Evolutionary conservation across 2,329 filamentous ascomycete genomes (phyloP).

Genomic region (Clonostachys sp.): DNA sequence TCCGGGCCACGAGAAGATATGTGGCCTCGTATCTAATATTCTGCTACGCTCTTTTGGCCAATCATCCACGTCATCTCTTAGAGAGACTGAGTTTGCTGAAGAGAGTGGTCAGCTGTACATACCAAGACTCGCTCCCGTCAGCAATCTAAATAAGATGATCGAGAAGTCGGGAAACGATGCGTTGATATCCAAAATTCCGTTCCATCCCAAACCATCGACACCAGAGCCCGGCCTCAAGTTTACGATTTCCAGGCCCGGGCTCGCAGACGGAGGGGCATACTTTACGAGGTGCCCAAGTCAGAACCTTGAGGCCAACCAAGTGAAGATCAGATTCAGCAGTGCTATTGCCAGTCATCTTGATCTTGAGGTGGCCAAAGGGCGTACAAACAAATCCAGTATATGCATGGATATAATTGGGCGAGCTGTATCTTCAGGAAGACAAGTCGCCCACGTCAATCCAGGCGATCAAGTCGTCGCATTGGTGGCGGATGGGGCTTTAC

Average conservation of each 20-base stretch:
- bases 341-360: constrained; percentile 29
- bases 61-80: constrained; percentile 5
- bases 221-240: constrained; percentile 10
- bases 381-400: constrained; percentile 18
- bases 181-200: constrained; percentile 7
- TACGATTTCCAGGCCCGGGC: constrained; percentile 14
- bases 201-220: constrained; percentile 7
- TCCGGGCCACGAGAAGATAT: constrained; percentile 6
- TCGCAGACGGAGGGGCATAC: constrained; percentile 13
- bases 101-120: constrained; percentile 29
- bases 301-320: constrained; percentile 20
- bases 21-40: constrained; percentile 13
- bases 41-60: constrained; percentile 14
- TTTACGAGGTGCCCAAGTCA: constrained; percentile 12
- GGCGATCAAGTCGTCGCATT: constrained; percentile 38
- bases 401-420: constrained; percentile 35
- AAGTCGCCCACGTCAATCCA: constrained; percentile 19
- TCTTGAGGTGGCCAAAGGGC: constrained; percentile 24
- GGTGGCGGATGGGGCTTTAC: constrained; percentile 24
- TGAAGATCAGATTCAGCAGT: constrained; percentile 32
- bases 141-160: constrained; percentile 35
- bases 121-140: constrained; percentile 36
- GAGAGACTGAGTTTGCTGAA: constrained; percentile 39
- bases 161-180: constrained; percentile 20
- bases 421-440: constrained; percentile 24